These are phyloP conservation scores for Microdochium nivale DNA, from an alignment of 2,329 filamentous ascomycete species.

Conservation along the genomic window DNA sequence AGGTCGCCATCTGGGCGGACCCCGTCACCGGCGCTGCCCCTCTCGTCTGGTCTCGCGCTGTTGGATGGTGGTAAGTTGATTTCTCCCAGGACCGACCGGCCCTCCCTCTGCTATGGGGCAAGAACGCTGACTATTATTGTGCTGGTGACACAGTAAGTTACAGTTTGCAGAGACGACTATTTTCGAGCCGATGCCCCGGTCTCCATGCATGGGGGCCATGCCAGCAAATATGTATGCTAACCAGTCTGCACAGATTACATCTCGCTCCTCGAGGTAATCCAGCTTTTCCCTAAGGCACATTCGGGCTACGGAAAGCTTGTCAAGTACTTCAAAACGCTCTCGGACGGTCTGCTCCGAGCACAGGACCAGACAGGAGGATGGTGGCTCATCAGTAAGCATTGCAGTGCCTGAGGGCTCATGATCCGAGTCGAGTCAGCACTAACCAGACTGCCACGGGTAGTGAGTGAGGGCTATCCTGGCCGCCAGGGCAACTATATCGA, in stretches of 20 bases:
- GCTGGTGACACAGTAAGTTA: background rate
- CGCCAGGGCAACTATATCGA: slow-evolving; percentile 50
- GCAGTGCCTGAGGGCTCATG: too few species aligned
- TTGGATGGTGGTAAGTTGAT: slow-evolving; percentile 31
- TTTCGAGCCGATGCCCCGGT: too few species aligned
- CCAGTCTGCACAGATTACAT: slow-evolving; percentile 21
- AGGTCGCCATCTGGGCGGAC: slow-evolving; percentile 38
- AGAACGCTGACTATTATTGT: background rate
- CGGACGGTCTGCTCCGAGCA: slow-evolving; percentile 28
- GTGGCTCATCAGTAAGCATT: slow-evolving; percentile 38
- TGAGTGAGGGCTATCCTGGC: slow-evolving; percentile 38
- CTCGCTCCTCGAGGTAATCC: slow-evolving; percentile 36
- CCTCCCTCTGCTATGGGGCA: background rate
- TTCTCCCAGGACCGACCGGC: too few species aligned
- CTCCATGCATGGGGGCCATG: too few species aligned
- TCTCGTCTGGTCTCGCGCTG: slow-evolving; percentile 39
- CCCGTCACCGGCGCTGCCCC: slow-evolving; percentile 36
- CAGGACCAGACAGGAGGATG: slow-evolving; percentile 40
- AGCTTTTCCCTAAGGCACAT: slow-evolving; percentile 27
- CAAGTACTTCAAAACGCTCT: slow-evolving; percentile 29
- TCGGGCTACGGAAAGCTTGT: slow-evolving; percentile 26
- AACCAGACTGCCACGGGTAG: background rate
- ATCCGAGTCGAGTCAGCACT: background rate
- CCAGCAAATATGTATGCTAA: background rate
- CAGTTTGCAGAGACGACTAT: too few species aligned